These are phyloP conservation scores for Haberlea rhodopensis DNA, from an alignment of 257 asterid genomes.

Conservation along the genomic window DNA sequence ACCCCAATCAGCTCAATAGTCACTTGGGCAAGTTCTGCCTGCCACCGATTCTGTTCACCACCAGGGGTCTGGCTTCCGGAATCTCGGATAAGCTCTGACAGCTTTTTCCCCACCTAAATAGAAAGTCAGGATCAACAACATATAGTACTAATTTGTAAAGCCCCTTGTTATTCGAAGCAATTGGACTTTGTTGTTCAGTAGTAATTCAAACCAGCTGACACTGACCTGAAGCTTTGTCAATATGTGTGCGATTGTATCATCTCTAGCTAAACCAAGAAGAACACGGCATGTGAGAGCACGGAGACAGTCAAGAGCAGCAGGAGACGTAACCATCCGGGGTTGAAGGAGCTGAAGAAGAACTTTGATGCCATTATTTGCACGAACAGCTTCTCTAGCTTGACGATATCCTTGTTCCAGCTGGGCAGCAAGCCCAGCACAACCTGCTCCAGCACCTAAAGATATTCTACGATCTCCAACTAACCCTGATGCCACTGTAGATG, in stretches of 20 bases:
- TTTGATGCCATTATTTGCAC: conserved; percentile 93
- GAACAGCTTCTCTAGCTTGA: conserved; percentile 98
- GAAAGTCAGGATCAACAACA: conserved; percentile 19
- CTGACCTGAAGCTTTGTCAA: conserved; percentile 92
- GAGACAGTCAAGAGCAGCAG: conserved; percentile 95
- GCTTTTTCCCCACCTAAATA: conserved; percentile 79
- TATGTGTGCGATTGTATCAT: conserved; percentile 95
- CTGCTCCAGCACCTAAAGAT: conserved; percentile 86
- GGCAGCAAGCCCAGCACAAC: conserved; percentile 97
- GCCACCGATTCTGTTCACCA: conserved; percentile 93
- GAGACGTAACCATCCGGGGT: conserved; percentile 85
- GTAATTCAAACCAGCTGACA: conserved; percentile 11
- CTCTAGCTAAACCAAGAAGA: conserved; percentile 98
- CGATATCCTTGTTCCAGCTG: conserved; percentile 94
- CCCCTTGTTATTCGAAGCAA: conserved; percentile 2
- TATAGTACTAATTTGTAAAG: conserved; percentile 1
- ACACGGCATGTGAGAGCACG: conserved; percentile 99
- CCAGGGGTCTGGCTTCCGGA: conserved; percentile 80
- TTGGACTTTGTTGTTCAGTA: not conserved
- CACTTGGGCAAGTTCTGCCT: conserved; percentile 87
- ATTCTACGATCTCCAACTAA: conserved; percentile 98
- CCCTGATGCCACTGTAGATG: conserved; percentile 72
- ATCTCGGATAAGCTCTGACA: conserved; percentile 96
- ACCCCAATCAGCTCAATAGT: conserved; percentile 93
- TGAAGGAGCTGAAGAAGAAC: conserved; percentile 98